A percentile compares a stretch with the other conserved stretches of the same genome.
phyloP scores from a whole-genome alignment of 306 rosid genomes.

The Cucumis cinereus region DNA sequence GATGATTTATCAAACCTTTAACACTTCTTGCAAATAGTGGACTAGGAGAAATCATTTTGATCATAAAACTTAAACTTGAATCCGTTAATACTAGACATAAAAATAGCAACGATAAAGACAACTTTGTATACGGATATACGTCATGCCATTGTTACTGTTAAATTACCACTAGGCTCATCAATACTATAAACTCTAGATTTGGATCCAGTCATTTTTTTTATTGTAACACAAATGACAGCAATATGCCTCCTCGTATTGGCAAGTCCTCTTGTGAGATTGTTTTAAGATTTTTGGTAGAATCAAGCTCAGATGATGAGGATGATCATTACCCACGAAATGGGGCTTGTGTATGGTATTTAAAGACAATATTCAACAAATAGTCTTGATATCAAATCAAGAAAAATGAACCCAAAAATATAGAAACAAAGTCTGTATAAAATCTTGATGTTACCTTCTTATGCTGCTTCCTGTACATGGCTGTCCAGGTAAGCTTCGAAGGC shows the following conservation, averaged over 20 bases:
- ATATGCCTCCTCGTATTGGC: background rate
- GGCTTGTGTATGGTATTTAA: background rate
- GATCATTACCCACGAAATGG: background rate
- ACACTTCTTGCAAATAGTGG: background rate
- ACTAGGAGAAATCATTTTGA: background rate
- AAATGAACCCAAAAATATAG: background rate
- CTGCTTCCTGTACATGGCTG: slow-evolving; percentile 66
- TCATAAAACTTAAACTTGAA: background rate
- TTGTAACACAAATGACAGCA: background rate
- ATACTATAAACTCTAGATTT: background rate
- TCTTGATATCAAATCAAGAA: background rate
- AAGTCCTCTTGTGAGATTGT: background rate
- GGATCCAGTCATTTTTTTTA: background rate
- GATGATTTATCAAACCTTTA: background rate
- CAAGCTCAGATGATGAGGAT: background rate
- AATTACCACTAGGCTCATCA: background rate
- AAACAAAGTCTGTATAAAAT: background rate
- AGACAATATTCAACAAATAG: background rate
- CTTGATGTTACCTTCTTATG: slow-evolving; percentile 37
- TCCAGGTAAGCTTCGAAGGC: slow-evolving; percentile 78
- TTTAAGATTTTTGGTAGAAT: background rate
- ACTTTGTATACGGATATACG: background rate
- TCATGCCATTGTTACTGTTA: background rate
- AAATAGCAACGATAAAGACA: background rate
- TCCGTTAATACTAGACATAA: background rate